Evolutionary conservation across 2,329 filamentous ascomycete species (phyloP).

Genomic region (Neospermospora avenae): DNA sequence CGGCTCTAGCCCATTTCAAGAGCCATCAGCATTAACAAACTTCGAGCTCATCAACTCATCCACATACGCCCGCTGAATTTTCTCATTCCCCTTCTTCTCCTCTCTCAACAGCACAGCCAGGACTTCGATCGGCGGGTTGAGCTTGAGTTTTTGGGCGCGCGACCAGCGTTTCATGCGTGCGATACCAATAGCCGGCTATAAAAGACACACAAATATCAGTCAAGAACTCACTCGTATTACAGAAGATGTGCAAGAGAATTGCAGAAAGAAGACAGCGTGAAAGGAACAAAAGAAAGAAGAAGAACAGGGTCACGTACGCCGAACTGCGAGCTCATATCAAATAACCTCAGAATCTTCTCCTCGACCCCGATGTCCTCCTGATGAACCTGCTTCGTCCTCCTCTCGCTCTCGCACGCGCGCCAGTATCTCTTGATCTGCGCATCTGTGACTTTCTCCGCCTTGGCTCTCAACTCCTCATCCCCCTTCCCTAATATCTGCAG

Average conservation of each 20-base stretch:
- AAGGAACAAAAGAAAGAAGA: not conserved
- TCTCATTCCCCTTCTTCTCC: conserved; percentile 52
- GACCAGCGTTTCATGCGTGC: conserved; percentile 81
- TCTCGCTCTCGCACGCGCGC: conserved; percentile 65
- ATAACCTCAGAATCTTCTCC: conserved; percentile 88
- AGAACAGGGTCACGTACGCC: conserved; percentile 62
- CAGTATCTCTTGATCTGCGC: conserved; percentile 75
- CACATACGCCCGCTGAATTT: conserved; percentile 67
- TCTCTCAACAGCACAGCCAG: conserved; percentile 78
- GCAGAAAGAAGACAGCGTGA: too few species aligned
- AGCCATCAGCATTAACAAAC: conserved; percentile 36
- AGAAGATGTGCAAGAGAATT: too few species aligned
- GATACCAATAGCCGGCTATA: conserved; percentile 83
- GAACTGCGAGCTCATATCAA: conserved; percentile 87
- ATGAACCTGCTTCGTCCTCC: conserved; percentile 70
- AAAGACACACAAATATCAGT: conserved; percentile 9
- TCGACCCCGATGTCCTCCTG: conserved; percentile 67
- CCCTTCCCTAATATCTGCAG: conserved; percentile 35
- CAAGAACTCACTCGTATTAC: conserved; percentile 11
- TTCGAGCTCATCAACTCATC: conserved; percentile 59
- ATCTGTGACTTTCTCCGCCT: conserved; percentile 63
- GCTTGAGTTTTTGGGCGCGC: conserved; percentile 74
- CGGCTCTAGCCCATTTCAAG: not conserved
- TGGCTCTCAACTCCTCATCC: conserved; percentile 42
- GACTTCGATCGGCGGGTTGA: conserved; percentile 88